phyloP scores from a whole-genome alignment of 768 basidiomycete species.

The Tricholoma terreum region DNA sequence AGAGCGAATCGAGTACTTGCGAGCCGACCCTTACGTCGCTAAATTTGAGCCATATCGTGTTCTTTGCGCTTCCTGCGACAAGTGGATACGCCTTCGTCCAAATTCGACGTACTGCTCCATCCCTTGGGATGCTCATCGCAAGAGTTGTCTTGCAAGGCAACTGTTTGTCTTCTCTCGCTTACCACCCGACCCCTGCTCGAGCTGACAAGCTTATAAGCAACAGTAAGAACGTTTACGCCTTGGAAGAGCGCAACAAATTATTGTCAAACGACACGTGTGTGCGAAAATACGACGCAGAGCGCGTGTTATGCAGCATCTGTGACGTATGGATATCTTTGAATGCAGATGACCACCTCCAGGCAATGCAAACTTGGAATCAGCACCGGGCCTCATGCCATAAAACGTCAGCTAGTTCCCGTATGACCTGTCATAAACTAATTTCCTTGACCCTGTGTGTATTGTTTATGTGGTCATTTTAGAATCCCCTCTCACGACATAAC shows the following conservation, averaged over 20 bases:
- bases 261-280: slow-evolving; percentile 65
- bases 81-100: slow-evolving; percentile 80
- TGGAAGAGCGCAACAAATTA: slow-evolving; percentile 56
- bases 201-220: slow-evolving; percentile 19
- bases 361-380: slow-evolving; percentile 62
- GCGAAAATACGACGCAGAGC: slow-evolving; percentile 70
- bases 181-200: neutral
- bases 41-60: slow-evolving; percentile 79
- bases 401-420: slow-evolving; percentile 15
- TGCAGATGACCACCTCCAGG: slow-evolving; percentile 55
- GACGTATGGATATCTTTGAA: slow-evolving; percentile 63
- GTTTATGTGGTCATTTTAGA: neutral
- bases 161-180: slow-evolving; percentile 44
- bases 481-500: neutral
- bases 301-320: slow-evolving; percentile 66
- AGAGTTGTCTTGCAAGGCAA: slow-evolving; percentile 78
- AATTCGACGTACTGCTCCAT: slow-evolving; percentile 86
- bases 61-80: slow-evolving; percentile 75
- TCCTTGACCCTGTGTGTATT: slow-evolving; percentile 3
- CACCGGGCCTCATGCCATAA: slow-evolving; percentile 61
- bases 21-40: slow-evolving; percentile 71
- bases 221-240: slow-evolving; percentile 53
- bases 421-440: neutral
- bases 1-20: slow-evolving; percentile 67
- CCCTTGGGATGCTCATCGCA: slow-evolving; percentile 83